phyloP scores from a whole-genome alignment of 352 stramenopile species.

The Phytophthora hibernalis region DNA sequence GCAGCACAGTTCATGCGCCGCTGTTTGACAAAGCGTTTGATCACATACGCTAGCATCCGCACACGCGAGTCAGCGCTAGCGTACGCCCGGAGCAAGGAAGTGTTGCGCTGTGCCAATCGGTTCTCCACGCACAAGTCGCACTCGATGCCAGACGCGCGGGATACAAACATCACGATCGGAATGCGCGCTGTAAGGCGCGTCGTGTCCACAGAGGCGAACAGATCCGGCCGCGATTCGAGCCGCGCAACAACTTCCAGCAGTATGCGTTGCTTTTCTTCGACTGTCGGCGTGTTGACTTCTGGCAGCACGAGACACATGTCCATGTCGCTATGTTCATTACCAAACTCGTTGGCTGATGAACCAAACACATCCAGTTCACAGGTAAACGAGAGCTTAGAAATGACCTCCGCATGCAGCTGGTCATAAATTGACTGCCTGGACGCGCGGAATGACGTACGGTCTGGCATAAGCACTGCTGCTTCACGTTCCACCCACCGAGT shows the following conservation, averaged over 20 bases:
- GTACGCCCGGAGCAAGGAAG: slow-evolving; percentile 94
- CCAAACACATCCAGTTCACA: slow-evolving; percentile 93
- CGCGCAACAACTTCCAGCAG: slow-evolving; percentile 63
- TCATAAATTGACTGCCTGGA: slow-evolving; percentile 78
- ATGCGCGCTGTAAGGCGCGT: slow-evolving; percentile 95
- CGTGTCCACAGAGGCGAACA: slow-evolving; percentile 78
- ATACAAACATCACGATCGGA: slow-evolving; percentile 98
- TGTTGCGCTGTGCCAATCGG: slow-evolving; percentile 97
- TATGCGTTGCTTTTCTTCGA: slow-evolving; percentile 78
- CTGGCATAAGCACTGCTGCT: slow-evolving; percentile 64
- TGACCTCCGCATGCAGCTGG: slow-evolving; percentile 62
- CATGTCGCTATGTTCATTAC: slow-evolving; percentile 91
- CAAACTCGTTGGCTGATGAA: slow-evolving; percentile 98
- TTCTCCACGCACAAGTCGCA: slow-evolving; percentile 96
- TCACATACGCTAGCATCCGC: slow-evolving; percentile 78
- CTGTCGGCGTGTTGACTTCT: slow-evolving; percentile 22
- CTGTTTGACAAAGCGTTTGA: slow-evolving; percentile 87
- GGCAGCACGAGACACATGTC: slow-evolving; percentile 93
- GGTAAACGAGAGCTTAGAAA: slow-evolving; percentile 59
- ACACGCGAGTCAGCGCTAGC: slow-evolving; percentile 80
- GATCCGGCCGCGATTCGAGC: slow-evolving; percentile 63
- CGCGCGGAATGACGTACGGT: slow-evolving; percentile 62
- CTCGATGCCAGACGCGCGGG: slow-evolving; percentile 70
- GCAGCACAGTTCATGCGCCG: slow-evolving; percentile 86
- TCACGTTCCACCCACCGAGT: slow-evolving; percentile 61